Conservation (phyloP, 2,329 filamentous ascomycete genomes). For the Penicillium brevicompactum region DNA sequence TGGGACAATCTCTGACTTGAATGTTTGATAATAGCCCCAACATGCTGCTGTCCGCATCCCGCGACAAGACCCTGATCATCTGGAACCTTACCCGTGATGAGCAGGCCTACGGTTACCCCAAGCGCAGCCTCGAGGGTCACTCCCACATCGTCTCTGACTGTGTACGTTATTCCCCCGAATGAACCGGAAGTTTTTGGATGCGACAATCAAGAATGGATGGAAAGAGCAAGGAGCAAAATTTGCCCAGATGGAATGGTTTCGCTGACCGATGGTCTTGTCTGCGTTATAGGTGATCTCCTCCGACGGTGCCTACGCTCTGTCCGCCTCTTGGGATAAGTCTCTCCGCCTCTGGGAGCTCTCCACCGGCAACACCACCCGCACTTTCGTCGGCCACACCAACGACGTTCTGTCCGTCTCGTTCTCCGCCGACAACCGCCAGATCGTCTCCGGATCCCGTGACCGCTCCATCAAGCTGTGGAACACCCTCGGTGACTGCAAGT, state of each 20-base stretch:
- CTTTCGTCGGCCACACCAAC: conserved; percentile 99
- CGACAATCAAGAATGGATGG: conserved; percentile 11
- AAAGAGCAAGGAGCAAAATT: conserved; percentile 7
- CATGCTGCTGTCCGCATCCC: conserved; percentile 97
- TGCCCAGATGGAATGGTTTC: conserved; percentile 19
- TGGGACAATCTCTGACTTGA: conserved; percentile 39
- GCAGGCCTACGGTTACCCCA: conserved; percentile 96
- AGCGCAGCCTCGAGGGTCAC: conserved; percentile 98
- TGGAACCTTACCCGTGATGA: conserved; percentile 99
- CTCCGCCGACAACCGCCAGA: conserved; percentile 99
- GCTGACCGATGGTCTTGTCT: conserved; percentile 31
- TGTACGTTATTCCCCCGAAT: conserved; percentile 64
- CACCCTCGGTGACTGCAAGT: conserved; percentile 99
- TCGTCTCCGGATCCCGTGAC: conserved; percentile 98
- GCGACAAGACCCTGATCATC: conserved; percentile 99
- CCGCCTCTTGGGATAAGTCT: conserved; percentile 99
- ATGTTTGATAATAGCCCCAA: conserved; percentile 70
- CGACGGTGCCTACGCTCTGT: conserved; percentile 98
- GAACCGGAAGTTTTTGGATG: conserved; percentile 12
- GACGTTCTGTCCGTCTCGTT: conserved; percentile 99
- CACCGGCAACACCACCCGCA: conserved; percentile 93
- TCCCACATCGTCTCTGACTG: conserved; percentile 99
- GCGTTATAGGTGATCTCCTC: conserved; percentile 87
- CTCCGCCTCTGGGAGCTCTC: conserved; percentile 99
- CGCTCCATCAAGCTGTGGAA: conserved; percentile 99